Conservation (phyloP, 306 rosid species). For the Rosa lucieae region DNA sequence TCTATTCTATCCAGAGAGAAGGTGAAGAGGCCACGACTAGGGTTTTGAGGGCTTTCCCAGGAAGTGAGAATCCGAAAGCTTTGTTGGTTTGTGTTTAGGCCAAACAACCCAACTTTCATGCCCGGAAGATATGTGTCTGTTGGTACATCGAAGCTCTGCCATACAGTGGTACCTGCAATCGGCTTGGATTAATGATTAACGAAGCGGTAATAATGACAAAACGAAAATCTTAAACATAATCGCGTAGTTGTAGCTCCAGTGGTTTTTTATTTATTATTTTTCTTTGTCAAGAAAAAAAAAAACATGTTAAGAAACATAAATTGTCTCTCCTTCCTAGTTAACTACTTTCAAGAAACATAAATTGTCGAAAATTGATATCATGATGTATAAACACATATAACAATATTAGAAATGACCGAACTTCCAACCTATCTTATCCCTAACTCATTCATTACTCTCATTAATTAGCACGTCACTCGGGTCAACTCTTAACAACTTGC, state of each 20-base stretch:
- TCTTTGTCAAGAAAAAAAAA: too few species aligned
- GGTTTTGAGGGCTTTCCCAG: slow-evolving; percentile 23
- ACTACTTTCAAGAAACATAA: too few species aligned
- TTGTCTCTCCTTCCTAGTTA: too few species aligned
- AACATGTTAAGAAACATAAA: too few species aligned
- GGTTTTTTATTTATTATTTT: too few species aligned
- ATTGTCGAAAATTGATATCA: too few species aligned
- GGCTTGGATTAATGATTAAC: background rate
- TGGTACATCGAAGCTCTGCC: slow-evolving; percentile 22
- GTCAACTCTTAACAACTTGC: background rate
- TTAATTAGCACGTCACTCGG: background rate
- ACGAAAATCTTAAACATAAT: too few species aligned
- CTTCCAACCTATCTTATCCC: background rate
- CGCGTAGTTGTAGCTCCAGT: too few species aligned
- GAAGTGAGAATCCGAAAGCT: slow-evolving; percentile 16
- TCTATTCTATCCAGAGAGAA: background rate
- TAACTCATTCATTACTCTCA: background rate
- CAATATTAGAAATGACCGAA: background rate
- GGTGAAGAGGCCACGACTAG: slow-evolving; percentile 17
- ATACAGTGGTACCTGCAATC: background rate
- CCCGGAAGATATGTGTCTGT: slow-evolving; percentile 22
- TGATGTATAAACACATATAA: background rate
- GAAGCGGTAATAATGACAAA: too few species aligned
- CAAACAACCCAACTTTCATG: slow-evolving; percentile 20
- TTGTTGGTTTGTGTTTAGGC: slow-evolving; percentile 5